phyloP scores from a whole-genome alignment of 495 filamentous ascomycete genomes.

The Lasiosphaeria miniovina region DNA sequence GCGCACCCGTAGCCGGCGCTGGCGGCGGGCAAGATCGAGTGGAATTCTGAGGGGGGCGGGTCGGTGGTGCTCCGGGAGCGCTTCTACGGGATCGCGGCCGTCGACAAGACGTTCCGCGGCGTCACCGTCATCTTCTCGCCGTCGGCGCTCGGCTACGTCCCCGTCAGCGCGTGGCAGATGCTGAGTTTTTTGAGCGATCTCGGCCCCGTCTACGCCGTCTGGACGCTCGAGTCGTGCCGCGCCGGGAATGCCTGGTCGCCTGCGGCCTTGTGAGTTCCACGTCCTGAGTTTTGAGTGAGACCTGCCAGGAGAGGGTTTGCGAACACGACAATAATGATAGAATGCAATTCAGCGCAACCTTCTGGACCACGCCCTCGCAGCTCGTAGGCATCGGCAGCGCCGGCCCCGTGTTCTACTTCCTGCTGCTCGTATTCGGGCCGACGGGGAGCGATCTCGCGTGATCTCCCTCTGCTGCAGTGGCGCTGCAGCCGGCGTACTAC shows the following conservation, averaged over 20 bases:
- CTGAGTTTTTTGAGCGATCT: not conserved
- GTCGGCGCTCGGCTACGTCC: not conserved
- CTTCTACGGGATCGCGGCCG: not conserved
- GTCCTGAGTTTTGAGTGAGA: not conserved
- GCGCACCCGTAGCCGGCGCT: not conserved
- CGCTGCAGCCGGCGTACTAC: not conserved
- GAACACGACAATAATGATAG: not conserved
- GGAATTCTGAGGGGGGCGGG: not conserved
- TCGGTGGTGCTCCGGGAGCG: not conserved
- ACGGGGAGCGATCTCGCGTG: not conserved
- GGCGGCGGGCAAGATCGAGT: not conserved
- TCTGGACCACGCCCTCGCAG: not conserved
- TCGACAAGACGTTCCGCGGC: not conserved
- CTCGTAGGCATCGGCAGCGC: too few species aligned
- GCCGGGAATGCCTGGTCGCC: not conserved
- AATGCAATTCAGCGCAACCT: not conserved
- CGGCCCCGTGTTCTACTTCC: not conserved
- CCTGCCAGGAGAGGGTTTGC: too few species aligned
- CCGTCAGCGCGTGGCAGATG: not conserved
- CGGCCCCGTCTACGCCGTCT: not conserved
- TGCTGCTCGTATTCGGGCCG: not conserved
- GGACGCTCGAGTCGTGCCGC: not conserved
- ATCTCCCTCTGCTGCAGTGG: not conserved
- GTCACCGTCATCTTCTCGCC: not conserved
- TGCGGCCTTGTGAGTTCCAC: not conserved